Base-by-base conservation (phyloP, 1,284 basidiomycete genomes). In the Malassezia furfur region DNA sequence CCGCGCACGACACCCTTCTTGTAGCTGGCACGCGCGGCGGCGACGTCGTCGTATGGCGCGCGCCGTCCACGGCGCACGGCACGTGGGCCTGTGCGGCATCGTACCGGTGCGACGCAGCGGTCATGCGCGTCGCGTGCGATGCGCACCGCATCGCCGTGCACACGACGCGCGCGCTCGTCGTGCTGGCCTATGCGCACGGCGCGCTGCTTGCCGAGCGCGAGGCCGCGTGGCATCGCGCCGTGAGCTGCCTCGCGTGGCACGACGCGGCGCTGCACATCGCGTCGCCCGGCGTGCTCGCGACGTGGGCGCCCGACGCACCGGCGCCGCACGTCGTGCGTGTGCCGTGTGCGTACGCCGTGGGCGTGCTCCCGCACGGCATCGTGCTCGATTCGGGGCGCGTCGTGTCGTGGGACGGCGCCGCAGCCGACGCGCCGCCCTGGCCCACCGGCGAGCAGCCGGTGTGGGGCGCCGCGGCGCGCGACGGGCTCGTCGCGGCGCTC, bases 1-100 rank as follows among this genome's bases (percentile, higher is more conserved):
- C 17, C 15, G 8, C 11, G 11, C 21, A 19, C 10, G 32, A 47
- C 15, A 43, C 38, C 28, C 41, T 37, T 28, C 54, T 57, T 28
- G 48, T 41, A 1, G 49, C 45, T 1, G 54, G 54, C 28, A 56
- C 54, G 22, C 54, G 48, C 8, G 48, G 48, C 14, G 54, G 54
- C 8, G 48, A 50, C 38, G 10, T 56, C 12, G 36, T 50, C 9
- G 34, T 56, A 9, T 56, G 31, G 39, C 35, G 32, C 22, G 52
- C 47, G 21, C n/a, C 37, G 11, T n/a, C n/a, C n/a, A n/a, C n/a
- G n/a, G n/a, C n/a, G n/a, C n/a, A n/a, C 25, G n/a, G 15, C 14
- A 6, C 22, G 17, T 19, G 30, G 30, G 12, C 12, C 7, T 22
- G 30, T 31, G 45, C 28, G 19, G 11, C 44, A 25, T 5, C 5